Conservation (phyloP, 2,329 filamentous ascomycete genomes). For the Cercospora zeae-maydis region DNA sequence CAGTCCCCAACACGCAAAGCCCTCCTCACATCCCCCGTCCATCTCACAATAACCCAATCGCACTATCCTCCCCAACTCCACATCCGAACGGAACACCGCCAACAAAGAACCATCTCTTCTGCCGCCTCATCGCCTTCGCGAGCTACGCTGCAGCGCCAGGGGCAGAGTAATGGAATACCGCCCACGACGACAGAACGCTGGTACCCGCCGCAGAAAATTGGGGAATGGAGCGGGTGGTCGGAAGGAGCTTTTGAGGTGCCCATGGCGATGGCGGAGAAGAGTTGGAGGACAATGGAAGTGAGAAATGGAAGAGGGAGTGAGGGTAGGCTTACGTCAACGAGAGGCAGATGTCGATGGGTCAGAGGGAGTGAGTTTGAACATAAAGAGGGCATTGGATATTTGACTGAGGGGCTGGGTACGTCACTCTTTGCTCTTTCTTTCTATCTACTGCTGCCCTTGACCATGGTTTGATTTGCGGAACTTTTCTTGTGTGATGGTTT, state of each 20-base stretch:
- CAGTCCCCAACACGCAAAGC: conserved; percentile 5
- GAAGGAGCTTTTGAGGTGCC: neutral
- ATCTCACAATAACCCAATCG: conserved; percentile 16
- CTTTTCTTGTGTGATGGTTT: too few relatives aligned
- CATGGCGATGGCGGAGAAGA: neutral
- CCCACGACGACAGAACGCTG: conserved; percentile 11
- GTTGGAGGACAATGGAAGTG: neutral
- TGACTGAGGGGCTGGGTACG: conserved; percentile 19
- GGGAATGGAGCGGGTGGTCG: conserved; percentile 15
- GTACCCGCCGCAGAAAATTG: conserved; percentile 16
- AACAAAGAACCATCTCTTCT: neutral
- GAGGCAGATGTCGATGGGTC: conserved; percentile 18
- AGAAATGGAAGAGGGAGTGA: neutral
- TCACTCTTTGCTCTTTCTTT: neutral
- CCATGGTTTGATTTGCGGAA: neutral
- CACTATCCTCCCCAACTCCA: conserved; percentile 21
- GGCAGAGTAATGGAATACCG: neutral
- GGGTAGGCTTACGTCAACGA: neutral
- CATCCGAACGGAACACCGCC: conserved; percentile 10
- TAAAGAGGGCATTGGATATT: conserved; percentile 15
- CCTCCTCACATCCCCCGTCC: conserved; percentile 14
- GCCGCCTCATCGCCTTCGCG: neutral
- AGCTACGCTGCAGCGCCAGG: neutral
- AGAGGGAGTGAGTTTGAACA: conserved; percentile 12
- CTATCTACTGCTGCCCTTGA: neutral